Percentiles rank a stretch among this genome's conserved stretches.
Conservation (phyloP, 2,329 filamentous ascomycete genomes). For the Colletotrichum sp. region DNA sequence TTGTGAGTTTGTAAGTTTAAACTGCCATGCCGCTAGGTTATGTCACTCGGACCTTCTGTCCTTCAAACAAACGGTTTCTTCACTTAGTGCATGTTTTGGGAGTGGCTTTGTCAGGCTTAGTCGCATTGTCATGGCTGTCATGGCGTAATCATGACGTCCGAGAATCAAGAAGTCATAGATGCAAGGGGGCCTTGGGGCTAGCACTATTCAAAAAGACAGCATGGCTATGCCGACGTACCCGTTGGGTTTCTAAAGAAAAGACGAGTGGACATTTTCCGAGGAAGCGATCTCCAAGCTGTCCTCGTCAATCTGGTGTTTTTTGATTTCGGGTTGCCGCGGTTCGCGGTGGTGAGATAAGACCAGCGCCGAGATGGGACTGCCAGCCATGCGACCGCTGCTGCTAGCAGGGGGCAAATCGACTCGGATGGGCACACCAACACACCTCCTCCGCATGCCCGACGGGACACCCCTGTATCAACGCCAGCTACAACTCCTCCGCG, state of each 20-base stretch:
- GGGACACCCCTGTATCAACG: slow-evolving; percentile 30
- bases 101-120: not conserved
- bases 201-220: not conserved
- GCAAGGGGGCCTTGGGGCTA: not conserved
- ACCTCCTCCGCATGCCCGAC: slow-evolving; percentile 32
- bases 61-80: not conserved
- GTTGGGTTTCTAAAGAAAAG: not conserved
- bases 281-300: not conserved
- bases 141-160: slow-evolving; percentile 19
- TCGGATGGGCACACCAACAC: slow-evolving; percentile 33
- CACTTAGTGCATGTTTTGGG: not conserved
- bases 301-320: not conserved
- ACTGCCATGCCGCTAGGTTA: not conserved
- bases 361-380: not conserved
- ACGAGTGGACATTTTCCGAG: not conserved
- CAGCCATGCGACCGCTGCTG: slow-evolving; percentile 29
- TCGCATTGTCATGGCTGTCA: not conserved
- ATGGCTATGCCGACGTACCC: not conserved
- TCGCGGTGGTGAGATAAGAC: not conserved
- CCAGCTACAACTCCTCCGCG: slow-evolving; percentile 26
- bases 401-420: slow-evolving; percentile 35
- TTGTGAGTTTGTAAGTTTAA: not conserved
- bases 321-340: not conserved
- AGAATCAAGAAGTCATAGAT: not conserved
- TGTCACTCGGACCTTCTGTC: not conserved